Evolutionary conservation across 768 basidiomycete genomes (phyloP).

Genomic region (Xanthoconium stramineum): DNA sequence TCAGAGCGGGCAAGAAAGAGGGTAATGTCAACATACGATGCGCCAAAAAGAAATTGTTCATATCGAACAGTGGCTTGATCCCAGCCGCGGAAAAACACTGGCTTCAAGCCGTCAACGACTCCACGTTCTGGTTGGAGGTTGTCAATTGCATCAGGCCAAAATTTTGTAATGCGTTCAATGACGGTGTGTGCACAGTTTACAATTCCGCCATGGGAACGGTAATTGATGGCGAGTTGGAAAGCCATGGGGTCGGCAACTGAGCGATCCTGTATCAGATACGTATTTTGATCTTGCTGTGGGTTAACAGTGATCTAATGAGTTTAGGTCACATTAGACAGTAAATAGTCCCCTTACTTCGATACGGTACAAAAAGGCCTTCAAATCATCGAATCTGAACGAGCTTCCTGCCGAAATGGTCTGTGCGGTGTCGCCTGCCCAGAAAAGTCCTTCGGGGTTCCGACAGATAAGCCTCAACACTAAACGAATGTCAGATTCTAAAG

Average conservation of each 20-base stretch:
- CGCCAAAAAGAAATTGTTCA: slow-evolving; percentile 57
- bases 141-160: slow-evolving; percentile 69
- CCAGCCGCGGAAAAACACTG: slow-evolving; percentile 54
- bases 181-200: slow-evolving; percentile 67
- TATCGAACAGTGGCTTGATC: slow-evolving; percentile 41
- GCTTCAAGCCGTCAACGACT: slow-evolving; percentile 49
- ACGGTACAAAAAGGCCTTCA: slow-evolving; percentile 64
- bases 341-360: slow-evolving; percentile 45
- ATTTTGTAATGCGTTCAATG: slow-evolving; percentile 55
- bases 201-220: slow-evolving; percentile 71
- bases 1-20: slow-evolving; percentile 5
- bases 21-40: slow-evolving; percentile 33
- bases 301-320: neutral
- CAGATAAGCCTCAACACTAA: slow-evolving; percentile 64
- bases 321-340: neutral
- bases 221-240: slow-evolving; percentile 64
- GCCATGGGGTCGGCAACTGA: slow-evolving; percentile 29
- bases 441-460: slow-evolving; percentile 60
- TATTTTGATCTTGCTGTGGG: slow-evolving; percentile 23
- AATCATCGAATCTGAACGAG: slow-evolving; percentile 66
- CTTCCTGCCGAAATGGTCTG: slow-evolving; percentile 75
- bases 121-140: slow-evolving; percentile 53
- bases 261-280: slow-evolving; percentile 8
- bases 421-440: slow-evolving; percentile 81
- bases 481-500: slow-evolving; percentile 5